A percentile compares a stretch with the other conserved stretches of the same genome.
These are phyloP conservation scores for Paspalum notatum DNA, from an alignment of 176 grass and related monocot genomes.

Conservation along the genomic window DNA sequence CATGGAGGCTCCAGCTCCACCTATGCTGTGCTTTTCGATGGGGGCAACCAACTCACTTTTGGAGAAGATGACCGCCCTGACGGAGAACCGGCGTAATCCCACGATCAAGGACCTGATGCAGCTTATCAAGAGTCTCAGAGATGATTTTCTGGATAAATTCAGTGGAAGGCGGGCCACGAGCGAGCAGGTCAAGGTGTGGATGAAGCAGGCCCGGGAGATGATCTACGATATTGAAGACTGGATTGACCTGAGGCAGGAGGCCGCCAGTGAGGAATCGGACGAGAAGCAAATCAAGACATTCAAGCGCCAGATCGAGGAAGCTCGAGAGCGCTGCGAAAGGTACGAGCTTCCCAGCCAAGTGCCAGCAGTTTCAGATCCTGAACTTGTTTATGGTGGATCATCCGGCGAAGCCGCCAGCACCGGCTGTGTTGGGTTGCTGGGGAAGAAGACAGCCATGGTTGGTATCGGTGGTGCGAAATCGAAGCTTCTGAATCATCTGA, in stretches of 20 bases:
- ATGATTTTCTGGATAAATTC: background rate
- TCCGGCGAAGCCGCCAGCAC: background rate
- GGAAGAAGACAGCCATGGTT: background rate
- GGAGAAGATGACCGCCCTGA: background rate
- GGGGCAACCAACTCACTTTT: conserved; percentile 30
- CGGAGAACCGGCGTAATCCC: background rate
- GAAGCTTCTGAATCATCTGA: background rate
- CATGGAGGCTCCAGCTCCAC: background rate
- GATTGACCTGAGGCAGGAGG: background rate
- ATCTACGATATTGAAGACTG: conserved; percentile 25
- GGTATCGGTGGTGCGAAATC: background rate
- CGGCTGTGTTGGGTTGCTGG: background rate
- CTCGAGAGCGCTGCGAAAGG: background rate
- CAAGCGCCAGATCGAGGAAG: background rate
- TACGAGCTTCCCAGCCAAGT: background rate
- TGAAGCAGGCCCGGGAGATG: conserved; percentile 29
- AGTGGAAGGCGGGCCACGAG: background rate
- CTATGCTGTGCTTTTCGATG: conserved; percentile 28
- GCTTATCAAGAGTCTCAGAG: background rate
- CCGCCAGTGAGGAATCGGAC: background rate
- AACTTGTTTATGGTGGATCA: background rate
- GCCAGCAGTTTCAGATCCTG: background rate
- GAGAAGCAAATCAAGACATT: background rate
- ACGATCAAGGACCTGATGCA: background rate
- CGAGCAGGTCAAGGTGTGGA: conserved; percentile 21